Conservation (phyloP, 2,329 filamentous ascomycete species). For the Pseudogymnoascus pannorum region DNA sequence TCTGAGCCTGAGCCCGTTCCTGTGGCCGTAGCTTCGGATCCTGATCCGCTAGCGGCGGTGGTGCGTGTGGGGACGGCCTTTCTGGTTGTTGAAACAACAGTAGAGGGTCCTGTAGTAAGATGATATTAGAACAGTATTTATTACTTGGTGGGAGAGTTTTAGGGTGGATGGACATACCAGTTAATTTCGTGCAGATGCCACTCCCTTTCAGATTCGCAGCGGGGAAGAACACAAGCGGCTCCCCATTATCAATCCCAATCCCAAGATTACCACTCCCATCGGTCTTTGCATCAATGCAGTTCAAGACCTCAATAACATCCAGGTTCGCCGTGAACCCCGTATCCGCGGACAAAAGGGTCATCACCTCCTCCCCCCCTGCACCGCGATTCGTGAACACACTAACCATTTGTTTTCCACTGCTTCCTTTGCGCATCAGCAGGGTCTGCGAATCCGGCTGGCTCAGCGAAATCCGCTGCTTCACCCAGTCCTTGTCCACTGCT, state of each 20-base stretch:
- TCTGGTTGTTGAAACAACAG: not conserved
- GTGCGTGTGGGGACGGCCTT: not conserved
- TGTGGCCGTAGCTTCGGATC: not conserved
- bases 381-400: not conserved
- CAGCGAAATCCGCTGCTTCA: not conserved
- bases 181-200: conserved; percentile 4
- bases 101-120: not conserved
- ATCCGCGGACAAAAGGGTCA: not conserved
- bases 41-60: not conserved
- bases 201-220: not conserved
- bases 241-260: not conserved
- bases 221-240: not conserved
- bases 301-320: not conserved
- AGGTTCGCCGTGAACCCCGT: not conserved
- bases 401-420: not conserved
- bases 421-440: not conserved
- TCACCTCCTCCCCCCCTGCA: not conserved
- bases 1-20: not conserved
- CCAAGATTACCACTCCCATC: not conserved
- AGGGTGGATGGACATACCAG: not conserved
- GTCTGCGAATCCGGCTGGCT: not conserved
- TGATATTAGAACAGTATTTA: not conserved
- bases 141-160: not conserved
- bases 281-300: conserved; percentile 4
- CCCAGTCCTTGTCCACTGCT: not conserved